Conservation (phyloP, 805 yeast species). For the Teunomyces cretensis region DNA sequence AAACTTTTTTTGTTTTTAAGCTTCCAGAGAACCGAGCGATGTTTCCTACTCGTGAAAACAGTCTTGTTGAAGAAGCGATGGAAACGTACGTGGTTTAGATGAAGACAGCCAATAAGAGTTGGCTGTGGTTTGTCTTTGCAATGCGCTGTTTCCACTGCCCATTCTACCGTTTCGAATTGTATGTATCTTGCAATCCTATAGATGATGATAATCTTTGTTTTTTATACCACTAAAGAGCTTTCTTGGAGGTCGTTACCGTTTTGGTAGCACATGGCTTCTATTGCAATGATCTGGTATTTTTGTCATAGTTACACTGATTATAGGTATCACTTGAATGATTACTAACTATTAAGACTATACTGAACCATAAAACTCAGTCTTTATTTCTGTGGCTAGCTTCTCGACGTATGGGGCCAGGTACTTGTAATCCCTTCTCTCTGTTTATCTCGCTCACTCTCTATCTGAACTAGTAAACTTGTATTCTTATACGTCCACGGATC, state of each 20-base stretch:
- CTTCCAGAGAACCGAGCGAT: neutral
- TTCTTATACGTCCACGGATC: too few species aligned
- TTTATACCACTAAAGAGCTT: constrained; percentile 41
- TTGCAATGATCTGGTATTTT: constrained; percentile 62
- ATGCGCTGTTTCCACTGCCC: too few species aligned
- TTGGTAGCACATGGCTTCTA: constrained; percentile 47
- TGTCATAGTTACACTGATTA: constrained; percentile 89
- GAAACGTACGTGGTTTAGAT: neutral
- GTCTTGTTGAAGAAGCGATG: neutral
- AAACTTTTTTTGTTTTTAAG: neutral
- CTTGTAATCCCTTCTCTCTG: too few species aligned
- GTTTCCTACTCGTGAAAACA: neutral
- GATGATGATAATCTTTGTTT: constrained; percentile 36
- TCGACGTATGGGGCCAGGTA: too few species aligned
- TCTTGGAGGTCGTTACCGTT: constrained; percentile 43
- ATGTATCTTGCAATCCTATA: constrained; percentile 2
- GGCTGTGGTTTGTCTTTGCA: neutral
- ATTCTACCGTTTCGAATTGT: neutral
- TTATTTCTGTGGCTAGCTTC: too few species aligned
- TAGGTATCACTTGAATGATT: neutral
- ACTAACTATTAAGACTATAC: neutral
- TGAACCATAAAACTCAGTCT: too few species aligned
- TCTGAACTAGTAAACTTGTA: too few species aligned
- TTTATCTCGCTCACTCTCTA: too few species aligned
- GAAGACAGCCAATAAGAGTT: constrained; percentile 1